phyloP scores from a whole-genome alignment of 2,329 filamentous ascomycete genomes.

The Dissoconium aciculare region DNA sequence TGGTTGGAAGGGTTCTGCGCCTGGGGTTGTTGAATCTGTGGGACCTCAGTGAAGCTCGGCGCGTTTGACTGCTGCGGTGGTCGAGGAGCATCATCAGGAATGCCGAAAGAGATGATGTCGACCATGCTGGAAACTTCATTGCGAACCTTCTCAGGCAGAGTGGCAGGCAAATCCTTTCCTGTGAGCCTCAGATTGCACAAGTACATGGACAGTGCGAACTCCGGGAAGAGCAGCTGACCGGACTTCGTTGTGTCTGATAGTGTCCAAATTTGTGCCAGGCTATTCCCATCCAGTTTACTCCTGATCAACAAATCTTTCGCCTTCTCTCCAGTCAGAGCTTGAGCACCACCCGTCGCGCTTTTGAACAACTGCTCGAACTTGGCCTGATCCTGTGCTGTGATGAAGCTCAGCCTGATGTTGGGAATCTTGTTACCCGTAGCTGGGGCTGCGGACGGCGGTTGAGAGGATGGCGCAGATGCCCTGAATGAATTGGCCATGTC shows the following conservation, averaged over 20 bases:
- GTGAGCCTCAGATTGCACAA: conserved; percentile 88
- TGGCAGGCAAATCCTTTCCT: conserved; percentile 61
- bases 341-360: conserved; percentile 71
- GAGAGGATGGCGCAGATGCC: conserved; percentile 33
- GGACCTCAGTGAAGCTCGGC: conserved; percentile 51
- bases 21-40: conserved; percentile 36
- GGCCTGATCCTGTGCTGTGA: conserved; percentile 83
- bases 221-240: conserved; percentile 88
- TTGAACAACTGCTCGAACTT: conserved; percentile 98
- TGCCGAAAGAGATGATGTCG: conserved; percentile 92
- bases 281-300: conserved; percentile 74
- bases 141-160: conserved; percentile 69
- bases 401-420: conserved; percentile 87
- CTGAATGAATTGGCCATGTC: conserved; percentile 52
- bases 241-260: conserved; percentile 91
- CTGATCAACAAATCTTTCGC: conserved; percentile 77
- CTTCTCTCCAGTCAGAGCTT: conserved; percentile 81
- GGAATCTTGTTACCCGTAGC: conserved; percentile 68
- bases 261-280: conserved; percentile 88
- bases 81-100: conserved; percentile 51
- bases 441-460: conserved; percentile 43
- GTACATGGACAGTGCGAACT: conserved; percentile 97
- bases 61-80: conserved; percentile 47
- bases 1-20: conserved; percentile 55
- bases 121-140: conserved; percentile 99